Conservation (phyloP, 192 early-diverging fungal species). For the Umbelopsis vinacea region DNA sequence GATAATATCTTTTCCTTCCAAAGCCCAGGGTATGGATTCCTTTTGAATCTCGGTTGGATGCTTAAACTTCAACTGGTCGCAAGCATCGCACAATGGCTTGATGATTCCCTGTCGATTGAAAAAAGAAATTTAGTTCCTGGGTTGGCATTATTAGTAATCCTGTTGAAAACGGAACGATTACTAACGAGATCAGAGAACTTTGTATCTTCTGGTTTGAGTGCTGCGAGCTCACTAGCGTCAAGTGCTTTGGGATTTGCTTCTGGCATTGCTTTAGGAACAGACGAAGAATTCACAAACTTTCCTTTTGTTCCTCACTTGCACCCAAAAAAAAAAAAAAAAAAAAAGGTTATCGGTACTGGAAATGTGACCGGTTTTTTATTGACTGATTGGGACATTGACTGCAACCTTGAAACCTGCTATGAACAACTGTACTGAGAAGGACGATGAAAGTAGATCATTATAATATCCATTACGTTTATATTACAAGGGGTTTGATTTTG, state of each 20-base stretch:
- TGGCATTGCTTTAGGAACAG: background rate
- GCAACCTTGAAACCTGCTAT: background rate
- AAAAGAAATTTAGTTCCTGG: background rate
- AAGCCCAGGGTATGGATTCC: slow-evolving; percentile 89
- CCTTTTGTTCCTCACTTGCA: background rate
- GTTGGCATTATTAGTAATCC: background rate
- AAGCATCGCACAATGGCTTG: slow-evolving; percentile 86
- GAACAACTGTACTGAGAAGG: background rate
- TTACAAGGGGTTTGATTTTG: too few species aligned
- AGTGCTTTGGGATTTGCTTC: slow-evolving; percentile 2
- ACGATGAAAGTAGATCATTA: too few species aligned
- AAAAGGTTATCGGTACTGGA: background rate
- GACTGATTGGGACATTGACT: background rate
- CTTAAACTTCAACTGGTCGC: slow-evolving; percentile 86
- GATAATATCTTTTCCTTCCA: slow-evolving; percentile 93
- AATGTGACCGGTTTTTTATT: background rate
- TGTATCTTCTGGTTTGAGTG: slow-evolving; percentile 31
- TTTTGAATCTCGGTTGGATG: slow-evolving; percentile 91
- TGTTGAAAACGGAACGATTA: background rate
- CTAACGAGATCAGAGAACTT: slow-evolving; percentile 42
- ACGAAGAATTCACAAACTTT: background rate
- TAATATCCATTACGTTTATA: too few species aligned
- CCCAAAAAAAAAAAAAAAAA: slow-evolving; percentile 12
- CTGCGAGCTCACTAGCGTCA: background rate
- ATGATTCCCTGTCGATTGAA: slow-evolving; percentile 70